Evolutionary conservation across 1,139 yeast species (phyloP).

Genomic region (Yamadazyma spencermartinsiae): DNA sequence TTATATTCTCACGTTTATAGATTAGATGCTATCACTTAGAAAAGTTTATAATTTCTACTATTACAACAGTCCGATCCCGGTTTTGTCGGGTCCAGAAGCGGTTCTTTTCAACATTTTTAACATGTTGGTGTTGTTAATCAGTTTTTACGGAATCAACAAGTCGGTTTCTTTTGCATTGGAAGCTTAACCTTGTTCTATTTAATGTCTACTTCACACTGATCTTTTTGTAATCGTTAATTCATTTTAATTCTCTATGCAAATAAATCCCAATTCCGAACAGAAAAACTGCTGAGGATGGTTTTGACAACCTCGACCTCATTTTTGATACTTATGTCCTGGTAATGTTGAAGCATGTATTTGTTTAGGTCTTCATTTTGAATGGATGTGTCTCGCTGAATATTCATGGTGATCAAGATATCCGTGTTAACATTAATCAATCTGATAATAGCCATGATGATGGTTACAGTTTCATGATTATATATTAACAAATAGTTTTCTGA

Average conservation of each 20-base stretch:
- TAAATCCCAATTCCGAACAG: slow-evolving; percentile 42
- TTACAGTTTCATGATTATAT: slow-evolving; percentile 1
- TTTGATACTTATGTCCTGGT: slow-evolving; percentile 15
- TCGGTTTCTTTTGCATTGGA: neutral
- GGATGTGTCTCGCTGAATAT: slow-evolving; percentile 42
- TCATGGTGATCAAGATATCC: slow-evolving; percentile 63
- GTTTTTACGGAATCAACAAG: slow-evolving; percentile 17
- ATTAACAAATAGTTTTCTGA: slow-evolving; percentile 6
- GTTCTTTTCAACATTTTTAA: slow-evolving; percentile 21
- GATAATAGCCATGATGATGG: slow-evolving; percentile 43
- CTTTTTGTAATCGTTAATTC: too few species aligned
- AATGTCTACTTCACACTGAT: too few species aligned
- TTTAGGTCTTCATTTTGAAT: neutral
- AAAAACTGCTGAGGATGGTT: slow-evolving; percentile 19
- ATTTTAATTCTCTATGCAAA: too few species aligned
- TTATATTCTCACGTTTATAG: too few species aligned
- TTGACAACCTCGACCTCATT: slow-evolving; percentile 23
- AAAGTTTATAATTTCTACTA: slow-evolving; percentile 24
- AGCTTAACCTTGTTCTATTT: too few species aligned
- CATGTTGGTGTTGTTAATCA: slow-evolving; percentile 16
- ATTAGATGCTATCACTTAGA: slow-evolving; percentile 11
- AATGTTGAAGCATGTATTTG: slow-evolving; percentile 10
- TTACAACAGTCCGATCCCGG: slow-evolving; percentile 31
- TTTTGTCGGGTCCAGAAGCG: slow-evolving; percentile 26
- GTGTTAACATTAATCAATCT: slow-evolving; percentile 53